Evolutionary conservation across 768 basidiomycete species (phyloP), one percentile per base, ranked within the genome.

Genomic region (Russula abietina): DNA sequence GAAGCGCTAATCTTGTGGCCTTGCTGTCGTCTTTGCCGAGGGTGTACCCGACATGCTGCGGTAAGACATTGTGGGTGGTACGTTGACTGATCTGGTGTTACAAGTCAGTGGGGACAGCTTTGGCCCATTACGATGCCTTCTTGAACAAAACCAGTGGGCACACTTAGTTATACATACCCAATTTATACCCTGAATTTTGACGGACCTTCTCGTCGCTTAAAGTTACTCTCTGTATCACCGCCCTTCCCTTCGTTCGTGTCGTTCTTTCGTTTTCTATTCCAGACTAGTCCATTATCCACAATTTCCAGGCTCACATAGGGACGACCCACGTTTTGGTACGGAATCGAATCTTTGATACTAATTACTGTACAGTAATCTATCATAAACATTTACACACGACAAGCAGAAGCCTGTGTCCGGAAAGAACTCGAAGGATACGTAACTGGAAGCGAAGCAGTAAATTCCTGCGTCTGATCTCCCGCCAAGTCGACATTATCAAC

Each of bases 1-100:
- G 41, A 61, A 12, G 12, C 2, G n/a, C 22, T 6, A 24, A 28
- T 3, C 26, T 39, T 56, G 59, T 43, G 64, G 64, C 9, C 63
- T 65, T 46, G 64, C 64, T 2, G 61, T 46, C 22, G 61, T 65
- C 36, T 63, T 65, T 32, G 60, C 56, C n/a, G 64, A 65, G 49
- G 64, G 57, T 19, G 55, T 62, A 9, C 60, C 61, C 11, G 54
- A 56, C 11, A 55, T 64, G n/a, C 39, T 32, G 39, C 16, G 22
- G 7, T 24, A 43, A 9, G 60, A 57, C 28, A 0, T 38, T 17
- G 36, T 39, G 2, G 28, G 19, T 19, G 7, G 63, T 64, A 33
- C 16, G 63, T 43, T 24, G 22, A 19, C 17, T 22, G 0, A 4
- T n/a, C 19, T 45, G 14, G 22, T 38, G 12, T 10, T 6, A 7